Percentiles rank a stretch among this genome's conserved stretches.
Conservation (phyloP, 805 yeast species). For the Schwanniomyces yamadae region DNA sequence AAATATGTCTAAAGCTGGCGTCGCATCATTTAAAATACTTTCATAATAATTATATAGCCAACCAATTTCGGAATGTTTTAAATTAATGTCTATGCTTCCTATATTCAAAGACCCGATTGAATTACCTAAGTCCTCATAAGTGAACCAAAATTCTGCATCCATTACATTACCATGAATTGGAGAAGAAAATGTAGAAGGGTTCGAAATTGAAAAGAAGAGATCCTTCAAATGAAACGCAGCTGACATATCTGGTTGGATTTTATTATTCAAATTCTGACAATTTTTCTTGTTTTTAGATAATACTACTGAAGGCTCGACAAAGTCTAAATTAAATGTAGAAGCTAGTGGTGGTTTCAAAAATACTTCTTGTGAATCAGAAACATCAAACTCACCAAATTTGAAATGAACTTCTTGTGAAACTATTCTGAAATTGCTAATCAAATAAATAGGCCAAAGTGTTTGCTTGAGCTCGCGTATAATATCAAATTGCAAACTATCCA, state of each 20-base stretch:
- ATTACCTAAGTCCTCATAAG: constrained; percentile 15
- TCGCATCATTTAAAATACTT: constrained; percentile 10
- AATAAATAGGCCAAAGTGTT: constrained; percentile 28
- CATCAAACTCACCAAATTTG: constrained; percentile 32
- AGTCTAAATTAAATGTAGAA: constrained; percentile 26
- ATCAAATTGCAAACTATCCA: constrained; percentile 67
- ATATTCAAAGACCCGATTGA: constrained; percentile 18
- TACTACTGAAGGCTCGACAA: constrained; percentile 37
- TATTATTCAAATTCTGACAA: neutral
- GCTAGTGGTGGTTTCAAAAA: constrained; percentile 27
- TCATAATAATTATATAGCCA: constrained; percentile 21
- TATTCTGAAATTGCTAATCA: constrained; percentile 45
- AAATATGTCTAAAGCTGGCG: constrained; percentile 18
- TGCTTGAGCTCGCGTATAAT: constrained; percentile 47
- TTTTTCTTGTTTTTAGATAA: constrained; percentile 17
- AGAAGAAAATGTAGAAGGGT: constrained; percentile 18
- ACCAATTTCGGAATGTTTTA: constrained; percentile 18
- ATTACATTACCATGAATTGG: constrained; percentile 17
- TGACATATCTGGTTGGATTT: constrained; percentile 13
- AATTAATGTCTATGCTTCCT: constrained; percentile 17
- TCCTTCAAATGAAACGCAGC: constrained; percentile 35
- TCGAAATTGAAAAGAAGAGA: constrained; percentile 18
- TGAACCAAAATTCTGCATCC: constrained; percentile 40
- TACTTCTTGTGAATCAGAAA: constrained; percentile 17
- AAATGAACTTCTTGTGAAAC: constrained; percentile 46